Evolutionary conservation across 805 yeast genomes (phyloP).

Genomic region (Candida michaelii): DNA sequence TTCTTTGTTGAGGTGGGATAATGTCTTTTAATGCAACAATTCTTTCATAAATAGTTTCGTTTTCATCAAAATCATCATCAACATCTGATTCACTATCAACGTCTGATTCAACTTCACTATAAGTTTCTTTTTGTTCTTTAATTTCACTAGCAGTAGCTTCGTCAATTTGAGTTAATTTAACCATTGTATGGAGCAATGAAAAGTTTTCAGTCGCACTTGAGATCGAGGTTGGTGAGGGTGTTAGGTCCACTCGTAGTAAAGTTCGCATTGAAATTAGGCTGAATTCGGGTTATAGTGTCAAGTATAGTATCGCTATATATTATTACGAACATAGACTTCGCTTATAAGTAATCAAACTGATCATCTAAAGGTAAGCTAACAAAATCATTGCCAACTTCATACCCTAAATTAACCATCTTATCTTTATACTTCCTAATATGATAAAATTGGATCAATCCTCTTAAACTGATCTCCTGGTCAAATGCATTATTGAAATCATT

Average conservation of each 20-base stretch:
- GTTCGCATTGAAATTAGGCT: too few relatives aligned
- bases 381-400: slow-evolving; percentile 25
- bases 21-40: slow-evolving; percentile 88
- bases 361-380: slow-evolving; percentile 14
- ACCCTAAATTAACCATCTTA: slow-evolving; percentile 59
- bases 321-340: too few relatives aligned
- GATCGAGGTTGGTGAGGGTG: slow-evolving; percentile 7
- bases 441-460: slow-evolving; percentile 78
- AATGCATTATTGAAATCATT: slow-evolving; percentile 73
- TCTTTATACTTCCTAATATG: slow-evolving; percentile 57
- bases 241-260: too few relatives aligned
- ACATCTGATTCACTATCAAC: slow-evolving; percentile 49
- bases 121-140: slow-evolving; percentile 19
- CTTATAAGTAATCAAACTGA: slow-evolving; percentile 13
- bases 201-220: slow-evolving; percentile 1
- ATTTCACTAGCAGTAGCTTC: slow-evolving; percentile 50
- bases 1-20: slow-evolving; percentile 83
- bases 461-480: slow-evolving; percentile 80
- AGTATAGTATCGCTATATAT: too few relatives aligned
- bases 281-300: too few relatives aligned
- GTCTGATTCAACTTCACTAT: slow-evolving; percentile 23
- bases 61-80: slow-evolving; percentile 75
- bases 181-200: slow-evolving; percentile 48
- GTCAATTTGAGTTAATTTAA: slow-evolving; percentile 70
- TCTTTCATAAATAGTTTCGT: slow-evolving; percentile 86